Evolutionary conservation across 768 basidiomycete species (phyloP), one percentile per base, ranked within the genome.

Genomic region (Psilocybe cubensis): DNA sequence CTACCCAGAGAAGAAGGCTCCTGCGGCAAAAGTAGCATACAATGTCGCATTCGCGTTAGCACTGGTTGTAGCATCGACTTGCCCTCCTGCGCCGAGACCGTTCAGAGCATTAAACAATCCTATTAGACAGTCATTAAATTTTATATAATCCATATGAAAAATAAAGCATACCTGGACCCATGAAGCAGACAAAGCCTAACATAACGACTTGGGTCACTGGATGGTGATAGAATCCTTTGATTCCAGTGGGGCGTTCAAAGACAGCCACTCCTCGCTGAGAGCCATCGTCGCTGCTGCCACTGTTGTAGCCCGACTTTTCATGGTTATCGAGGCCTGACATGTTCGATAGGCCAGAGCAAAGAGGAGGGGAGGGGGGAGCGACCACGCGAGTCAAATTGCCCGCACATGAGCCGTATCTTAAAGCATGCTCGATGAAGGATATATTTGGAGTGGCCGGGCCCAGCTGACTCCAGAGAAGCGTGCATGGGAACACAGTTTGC

Each of bases 91-190:
- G 3, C 93, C 92, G 43, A 95, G 79, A 29, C 92, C 91, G 54
- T 83, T 88, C 65, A 92, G 75, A 0, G 91, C 85, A 65, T 92
- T 94, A 74, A 90, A 92, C 55, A 92, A 80, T 56, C 91, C 91
- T 69, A 73, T 11, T 6, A 24, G 41, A 45, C 1, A 8, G 12
- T 29, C 25, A 10, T 17, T 42, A n/a, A n/a, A 25, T 5, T 9
- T 20, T 11, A 10, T 20, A 6, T 27, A 17, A 3, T 31, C 10
- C 53, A 18, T 12, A 56, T 1, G 28, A 7, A 5, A 42, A 3
- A 5, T 38, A 29, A 60, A 46, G 57, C 68, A 76, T 72, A 72
- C 79, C 80, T 59, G 79, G 79, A 63, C 81, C 77, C 84, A 85
- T 83, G 67, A 85, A 85, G 58, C 88, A 89, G 46, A 91, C 84